These are phyloP conservation scores for Entomortierella chlamydospora DNA, from an alignment of 192 early-diverging fungal species.

Conservation along the genomic window DNA sequence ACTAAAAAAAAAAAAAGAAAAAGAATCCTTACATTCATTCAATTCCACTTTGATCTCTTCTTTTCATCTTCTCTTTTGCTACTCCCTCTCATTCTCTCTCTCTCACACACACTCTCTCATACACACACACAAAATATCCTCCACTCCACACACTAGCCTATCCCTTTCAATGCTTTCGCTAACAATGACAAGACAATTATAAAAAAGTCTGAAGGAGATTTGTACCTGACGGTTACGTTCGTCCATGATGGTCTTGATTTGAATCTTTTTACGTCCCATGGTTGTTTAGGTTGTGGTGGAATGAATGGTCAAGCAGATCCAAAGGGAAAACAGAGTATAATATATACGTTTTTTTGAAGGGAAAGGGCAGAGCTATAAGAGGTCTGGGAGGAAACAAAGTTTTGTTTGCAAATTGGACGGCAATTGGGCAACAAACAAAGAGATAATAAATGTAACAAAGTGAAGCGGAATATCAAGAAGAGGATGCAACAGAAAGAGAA, in stretches of 20 bases:
- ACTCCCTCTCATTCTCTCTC: neutral
- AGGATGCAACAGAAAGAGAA: slow-evolving; percentile 1
- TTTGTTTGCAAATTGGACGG: neutral
- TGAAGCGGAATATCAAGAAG: neutral
- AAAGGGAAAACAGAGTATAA: neutral
- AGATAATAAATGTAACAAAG: neutral
- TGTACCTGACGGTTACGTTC: slow-evolving; percentile 91
- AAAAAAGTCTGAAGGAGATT: neutral
- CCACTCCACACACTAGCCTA: neutral
- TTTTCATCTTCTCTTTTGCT: neutral
- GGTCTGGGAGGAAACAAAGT: neutral
- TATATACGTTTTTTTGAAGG: neutral
- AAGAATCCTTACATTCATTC: slow-evolving; percentile 1
- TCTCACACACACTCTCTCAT: neutral
- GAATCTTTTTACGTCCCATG: slow-evolving; percentile 97
- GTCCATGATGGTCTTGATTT: slow-evolving; percentile 89
- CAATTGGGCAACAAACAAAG: no score
- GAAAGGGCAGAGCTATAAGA: neutral
- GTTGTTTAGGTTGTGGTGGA: neutral
- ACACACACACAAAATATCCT: no score
- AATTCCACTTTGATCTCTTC: neutral
- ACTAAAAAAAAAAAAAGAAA: slow-evolving; percentile 12
- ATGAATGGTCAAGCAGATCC: neutral
- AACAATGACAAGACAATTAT: neutral
- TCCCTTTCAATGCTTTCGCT: neutral